Percentiles rank a stretch among this genome's conserved stretches.
Conservation (phyloP, 257 asterid genomes). For the Jacaranda mimosifolia region DNA sequence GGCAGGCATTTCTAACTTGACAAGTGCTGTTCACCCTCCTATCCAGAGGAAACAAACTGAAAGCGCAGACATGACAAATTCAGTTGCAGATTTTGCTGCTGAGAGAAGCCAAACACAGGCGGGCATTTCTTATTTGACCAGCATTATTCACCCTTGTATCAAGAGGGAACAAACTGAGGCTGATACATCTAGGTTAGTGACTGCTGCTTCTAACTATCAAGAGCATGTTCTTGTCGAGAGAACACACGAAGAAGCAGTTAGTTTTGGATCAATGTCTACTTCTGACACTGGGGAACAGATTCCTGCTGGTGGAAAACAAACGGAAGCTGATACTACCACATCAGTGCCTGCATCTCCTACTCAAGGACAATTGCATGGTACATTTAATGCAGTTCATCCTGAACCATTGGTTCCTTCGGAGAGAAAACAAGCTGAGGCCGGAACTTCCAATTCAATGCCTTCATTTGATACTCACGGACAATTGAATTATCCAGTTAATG, state of each 20-base stretch:
- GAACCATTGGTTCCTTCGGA: slow-evolving; percentile 25
- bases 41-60: slow-evolving; percentile 37
- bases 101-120: slow-evolving; percentile 38
- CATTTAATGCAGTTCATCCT: slow-evolving; percentile 26
- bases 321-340: slow-evolving; percentile 29
- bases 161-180: slow-evolving; percentile 33
- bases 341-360: slow-evolving; percentile 34
- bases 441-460: slow-evolving; percentile 29
- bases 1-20: slow-evolving; percentile 34
- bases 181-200: slow-evolving; percentile 11
- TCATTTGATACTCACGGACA: slow-evolving; percentile 40
- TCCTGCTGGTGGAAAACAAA: background rate
- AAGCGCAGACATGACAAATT: slow-evolving; percentile 23
- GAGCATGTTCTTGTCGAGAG: slow-evolving; percentile 7
- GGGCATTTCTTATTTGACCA: slow-evolving; percentile 27
- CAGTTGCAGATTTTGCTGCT: slow-evolving; percentile 24
- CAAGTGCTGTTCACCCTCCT: slow-evolving; percentile 36
- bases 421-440: slow-evolving; percentile 33
- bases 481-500: slow-evolving; percentile 21
- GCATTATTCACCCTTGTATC: slow-evolving; percentile 26
- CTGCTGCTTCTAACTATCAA: slow-evolving; percentile 8
- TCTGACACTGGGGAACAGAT: slow-evolving; percentile 34
- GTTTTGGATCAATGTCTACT: slow-evolving; percentile 10
- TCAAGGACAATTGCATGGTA: background rate
- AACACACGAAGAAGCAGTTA: slow-evolving; percentile 10